Base-by-base conservation (phyloP, 2,329 filamentous ascomycete genomes). In the Ascosphaera aggregata region DNA sequence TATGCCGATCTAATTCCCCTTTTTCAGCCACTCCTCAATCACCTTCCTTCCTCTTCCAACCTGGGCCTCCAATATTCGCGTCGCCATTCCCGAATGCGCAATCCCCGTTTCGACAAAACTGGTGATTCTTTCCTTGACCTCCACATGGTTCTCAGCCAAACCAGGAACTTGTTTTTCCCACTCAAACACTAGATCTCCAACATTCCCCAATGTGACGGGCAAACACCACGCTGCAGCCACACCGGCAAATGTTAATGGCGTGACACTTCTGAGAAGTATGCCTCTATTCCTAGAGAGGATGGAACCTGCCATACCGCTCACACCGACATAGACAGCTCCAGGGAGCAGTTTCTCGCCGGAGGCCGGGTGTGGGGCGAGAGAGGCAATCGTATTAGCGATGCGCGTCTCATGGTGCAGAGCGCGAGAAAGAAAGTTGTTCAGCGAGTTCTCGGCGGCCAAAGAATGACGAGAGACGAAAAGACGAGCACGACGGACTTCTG, bases 261-360 rank as follows among this genome's bases (percentile, higher is more conserved):
- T 68, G 2, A 75, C 65, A 40, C 76, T 74, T 47, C 89, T 75
- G 40, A 98, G 63, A 44, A 93, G 56, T 45, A 95, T 68, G 57
- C 79, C 85, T 49, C 86, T 75, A 65, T 92, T 91, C 45, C 86
- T 74, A 40, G 80, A 73, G 40, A 94, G 65, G 55, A 98, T 95
- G 58, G 74, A 84, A 48, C 86, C 89, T 27, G 89, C 81, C 85
- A 98, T 94, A 50, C 81, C 76, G 34, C 85, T 77, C 37, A 98
- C 85, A 20, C 94, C 70, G 36, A 95, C 84, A 62, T 95, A 95
- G 48, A 95, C 73, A 43, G 74, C 67, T 18, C 86, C 86, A 24
- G 89, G 89, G 60, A 95, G 75, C 41, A 98, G 69, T 54, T 75
- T 74, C 66, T 98, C 89, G 55, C 80, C 80, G 43, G 74, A 80